Evolutionary conservation across 2,329 filamentous ascomycete genomes (phyloP).

Genomic region (Immersiporthe knoxdaviesiana): DNA sequence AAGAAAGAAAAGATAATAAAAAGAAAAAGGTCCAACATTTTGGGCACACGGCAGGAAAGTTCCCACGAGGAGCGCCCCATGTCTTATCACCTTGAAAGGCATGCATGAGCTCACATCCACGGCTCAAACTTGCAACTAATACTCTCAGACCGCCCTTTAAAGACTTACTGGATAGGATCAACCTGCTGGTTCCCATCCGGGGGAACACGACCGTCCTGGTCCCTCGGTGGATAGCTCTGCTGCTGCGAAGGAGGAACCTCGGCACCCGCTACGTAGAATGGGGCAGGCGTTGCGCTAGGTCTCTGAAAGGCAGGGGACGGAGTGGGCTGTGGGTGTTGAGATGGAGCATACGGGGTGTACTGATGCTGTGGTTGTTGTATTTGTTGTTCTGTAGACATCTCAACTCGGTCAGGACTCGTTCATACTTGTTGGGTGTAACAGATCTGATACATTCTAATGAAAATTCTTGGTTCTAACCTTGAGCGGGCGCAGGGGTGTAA

Average conservation of each 20-base stretch:
- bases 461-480: slow-evolving; percentile 42
- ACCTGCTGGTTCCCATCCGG: slow-evolving; percentile 49
- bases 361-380: slow-evolving; percentile 46
- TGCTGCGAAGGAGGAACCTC: slow-evolving; percentile 51
- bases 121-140: background rate
- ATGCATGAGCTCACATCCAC: slow-evolving; percentile 6
- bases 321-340: slow-evolving; percentile 45
- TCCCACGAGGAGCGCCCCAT: slow-evolving; percentile 1
- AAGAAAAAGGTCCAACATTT: too few relatives aligned
- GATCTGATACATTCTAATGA: slow-evolving; percentile 17
- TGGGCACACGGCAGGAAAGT: background rate
- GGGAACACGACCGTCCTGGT: slow-evolving; percentile 54
- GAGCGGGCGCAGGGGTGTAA: slow-evolving; percentile 63
- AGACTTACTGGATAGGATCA: slow-evolving; percentile 27
- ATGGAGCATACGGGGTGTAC: slow-evolving; percentile 41
- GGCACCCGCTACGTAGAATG: slow-evolving; percentile 68
- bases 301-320: slow-evolving; percentile 60
- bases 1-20: too few relatives aligned
- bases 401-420: slow-evolving; percentile 17
- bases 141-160: background rate
- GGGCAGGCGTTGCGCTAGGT: slow-evolving; percentile 55
- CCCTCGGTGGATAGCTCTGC: slow-evolving; percentile 56
- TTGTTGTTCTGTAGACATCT: slow-evolving; percentile 13
- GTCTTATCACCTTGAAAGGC: slow-evolving; percentile 3
- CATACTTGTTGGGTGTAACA: slow-evolving; percentile 36